Evolutionary conservation across 2,329 filamentous ascomycete species (phyloP).

Genomic region (Metarhizium brunneum): DNA sequence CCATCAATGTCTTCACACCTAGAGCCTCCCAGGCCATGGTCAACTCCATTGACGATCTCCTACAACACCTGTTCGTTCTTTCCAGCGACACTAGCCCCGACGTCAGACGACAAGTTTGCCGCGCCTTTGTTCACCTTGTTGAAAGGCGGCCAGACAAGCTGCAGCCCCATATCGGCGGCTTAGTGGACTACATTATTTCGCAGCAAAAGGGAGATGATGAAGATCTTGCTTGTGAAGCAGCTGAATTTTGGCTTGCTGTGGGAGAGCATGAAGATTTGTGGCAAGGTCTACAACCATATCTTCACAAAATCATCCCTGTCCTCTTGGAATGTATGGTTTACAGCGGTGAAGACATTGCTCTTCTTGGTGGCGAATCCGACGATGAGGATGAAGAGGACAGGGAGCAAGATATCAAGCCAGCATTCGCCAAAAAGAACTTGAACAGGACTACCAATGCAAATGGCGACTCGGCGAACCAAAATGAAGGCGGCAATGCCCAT

Average conservation of each 20-base stretch:
- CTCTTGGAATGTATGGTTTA: slow-evolving; percentile 94
- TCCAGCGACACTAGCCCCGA: slow-evolving; percentile 69
- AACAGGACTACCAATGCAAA: slow-evolving; percentile 52
- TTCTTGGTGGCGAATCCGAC: slow-evolving; percentile 74
- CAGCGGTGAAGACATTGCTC: slow-evolving; percentile 81
- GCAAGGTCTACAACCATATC: slow-evolving; percentile 64
- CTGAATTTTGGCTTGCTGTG: slow-evolving; percentile 94
- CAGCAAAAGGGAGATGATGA: slow-evolving; percentile 85
- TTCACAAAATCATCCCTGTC: slow-evolving; percentile 80
- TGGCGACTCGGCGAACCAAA: slow-evolving; percentile 18
- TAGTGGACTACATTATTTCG: slow-evolving; percentile 86
- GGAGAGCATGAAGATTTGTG: slow-evolving; percentile 80
- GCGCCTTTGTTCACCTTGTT: slow-evolving; percentile 84
- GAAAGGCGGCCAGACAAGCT: slow-evolving; percentile 88
- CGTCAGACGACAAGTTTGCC: slow-evolving; percentile 86
- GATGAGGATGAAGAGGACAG: slow-evolving; percentile 90
- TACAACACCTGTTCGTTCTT: slow-evolving; percentile 75
- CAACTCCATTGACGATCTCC: slow-evolving; percentile 68
- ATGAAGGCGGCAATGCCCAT: slow-evolving; percentile 30
- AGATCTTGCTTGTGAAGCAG: slow-evolving; percentile 85
- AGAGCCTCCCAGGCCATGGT: slow-evolving; percentile 76
- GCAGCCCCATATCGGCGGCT: slow-evolving; percentile 72
- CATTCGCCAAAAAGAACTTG: slow-evolving; percentile 67
- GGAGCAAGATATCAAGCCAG: slow-evolving; percentile 82
- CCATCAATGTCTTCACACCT: slow-evolving; percentile 87